Evolutionary conservation across 2,329 filamentous ascomycete genomes (phyloP).

Genomic region (Diplodia sapinea): DNA sequence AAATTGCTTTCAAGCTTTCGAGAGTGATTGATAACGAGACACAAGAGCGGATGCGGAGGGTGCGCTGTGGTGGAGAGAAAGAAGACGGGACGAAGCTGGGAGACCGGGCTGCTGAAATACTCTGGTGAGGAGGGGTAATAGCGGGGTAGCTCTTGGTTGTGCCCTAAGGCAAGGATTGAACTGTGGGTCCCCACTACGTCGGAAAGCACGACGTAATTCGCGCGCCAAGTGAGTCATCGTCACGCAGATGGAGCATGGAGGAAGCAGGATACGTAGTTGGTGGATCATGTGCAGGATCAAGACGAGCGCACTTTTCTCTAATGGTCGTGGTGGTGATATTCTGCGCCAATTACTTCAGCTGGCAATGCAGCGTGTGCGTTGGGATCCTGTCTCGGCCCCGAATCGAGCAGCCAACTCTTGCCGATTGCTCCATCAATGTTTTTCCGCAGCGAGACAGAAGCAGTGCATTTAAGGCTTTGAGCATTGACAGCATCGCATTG

Average conservation of each 20-base stretch:
- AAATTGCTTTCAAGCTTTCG: constrained; percentile 14
- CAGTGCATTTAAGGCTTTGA: constrained; percentile 20
- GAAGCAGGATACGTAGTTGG: background rate
- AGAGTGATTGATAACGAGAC: background rate
- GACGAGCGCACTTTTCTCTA: background rate
- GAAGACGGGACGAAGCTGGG: background rate
- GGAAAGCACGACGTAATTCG: background rate
- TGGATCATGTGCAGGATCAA: background rate
- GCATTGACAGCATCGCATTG: background rate
- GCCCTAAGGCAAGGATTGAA: constrained; percentile 19
- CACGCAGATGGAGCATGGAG: background rate
- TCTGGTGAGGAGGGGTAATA: constrained; percentile 23
- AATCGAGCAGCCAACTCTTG: background rate
- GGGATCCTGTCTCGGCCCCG: background rate
- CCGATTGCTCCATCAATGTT: background rate
- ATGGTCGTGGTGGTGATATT: background rate
- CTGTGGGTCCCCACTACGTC: constrained; percentile 2
- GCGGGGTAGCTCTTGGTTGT: constrained; percentile 27
- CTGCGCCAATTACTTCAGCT: constrained; percentile 1
- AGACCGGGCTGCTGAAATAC: constrained; percentile 3
- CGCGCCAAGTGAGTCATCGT: constrained; percentile 5
- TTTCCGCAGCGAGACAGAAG: constrained; percentile 13
- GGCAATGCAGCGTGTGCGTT: background rate
- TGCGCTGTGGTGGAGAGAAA: background rate
- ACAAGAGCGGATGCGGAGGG: background rate